A percentile compares a stretch with the other conserved stretches of the same genome.
Evolutionary conservation across 805 yeast genomes (phyloP).

Genomic region (Yamadazyma akitaensis): DNA sequence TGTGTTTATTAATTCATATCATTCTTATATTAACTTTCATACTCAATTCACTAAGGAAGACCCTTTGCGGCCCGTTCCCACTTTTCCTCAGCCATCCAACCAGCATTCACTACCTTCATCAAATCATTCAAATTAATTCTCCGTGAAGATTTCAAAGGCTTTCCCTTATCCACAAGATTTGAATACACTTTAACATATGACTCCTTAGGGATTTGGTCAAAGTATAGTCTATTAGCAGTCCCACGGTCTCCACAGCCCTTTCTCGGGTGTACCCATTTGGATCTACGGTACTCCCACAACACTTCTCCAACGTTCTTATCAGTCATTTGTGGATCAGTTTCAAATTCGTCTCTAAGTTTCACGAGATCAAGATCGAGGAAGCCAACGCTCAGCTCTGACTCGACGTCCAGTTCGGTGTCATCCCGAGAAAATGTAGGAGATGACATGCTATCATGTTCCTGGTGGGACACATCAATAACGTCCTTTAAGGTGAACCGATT

Average conservation of each 20-base stretch:
- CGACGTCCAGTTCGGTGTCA: constrained; percentile 6
- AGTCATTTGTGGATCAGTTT: constrained; percentile 15
- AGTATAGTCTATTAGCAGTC: constrained; percentile 12
- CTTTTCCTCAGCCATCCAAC: constrained; percentile 77
- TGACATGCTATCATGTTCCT: neutral
- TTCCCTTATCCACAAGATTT: constrained; percentile 66
- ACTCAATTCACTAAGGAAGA: constrained; percentile 19
- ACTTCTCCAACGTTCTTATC: constrained; percentile 24
- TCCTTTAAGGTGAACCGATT: constrained; percentile 16
- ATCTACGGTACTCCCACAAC: constrained; percentile 69
- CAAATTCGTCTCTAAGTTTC: constrained; percentile 29
- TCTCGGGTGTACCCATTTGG: constrained; percentile 53
- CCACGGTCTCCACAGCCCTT: neutral
- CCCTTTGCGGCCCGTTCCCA: constrained; percentile 60
- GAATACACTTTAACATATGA: constrained; percentile 63
- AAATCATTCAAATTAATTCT: constrained; percentile 76
- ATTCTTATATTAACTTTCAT: neutral
- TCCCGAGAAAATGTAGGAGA: neutral
- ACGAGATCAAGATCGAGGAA: constrained; percentile 23
- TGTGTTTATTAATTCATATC: neutral
- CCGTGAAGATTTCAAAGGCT: constrained; percentile 51
- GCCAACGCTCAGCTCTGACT: constrained; percentile 1
- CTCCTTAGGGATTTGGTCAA: constrained; percentile 43
- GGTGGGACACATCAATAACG: constrained; percentile 17
- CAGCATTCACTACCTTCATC: constrained; percentile 67